phyloP scores from a whole-genome alignment of 169 alveolate species.

The Perkinsus olseni region DNA sequence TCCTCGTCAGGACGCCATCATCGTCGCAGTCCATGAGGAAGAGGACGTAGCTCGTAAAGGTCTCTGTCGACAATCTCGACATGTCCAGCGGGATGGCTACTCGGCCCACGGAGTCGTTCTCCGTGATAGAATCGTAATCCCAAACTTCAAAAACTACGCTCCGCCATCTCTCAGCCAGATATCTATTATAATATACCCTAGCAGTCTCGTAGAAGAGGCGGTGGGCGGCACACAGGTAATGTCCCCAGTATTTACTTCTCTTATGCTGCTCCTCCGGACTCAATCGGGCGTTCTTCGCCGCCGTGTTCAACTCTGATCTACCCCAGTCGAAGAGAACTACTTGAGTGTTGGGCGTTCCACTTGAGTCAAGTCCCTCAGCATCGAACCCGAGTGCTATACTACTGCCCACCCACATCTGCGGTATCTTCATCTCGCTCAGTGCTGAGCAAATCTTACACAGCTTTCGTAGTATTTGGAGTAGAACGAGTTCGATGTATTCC shows the following conservation, averaged over 20 bases:
- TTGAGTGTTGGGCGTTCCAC: background rate
- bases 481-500: background rate
- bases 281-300: background rate
- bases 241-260: background rate
- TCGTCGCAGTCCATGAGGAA: background rate
- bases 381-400: background rate
- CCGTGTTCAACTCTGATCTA: background rate
- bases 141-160: background rate
- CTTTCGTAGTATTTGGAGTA: background rate
- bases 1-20: background rate
- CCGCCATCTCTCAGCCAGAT: background rate
- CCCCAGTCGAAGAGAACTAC: background rate
- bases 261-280: background rate
- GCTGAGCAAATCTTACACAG: background rate
- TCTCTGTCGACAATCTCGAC: background rate
- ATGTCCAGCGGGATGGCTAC: background rate
- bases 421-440: background rate
- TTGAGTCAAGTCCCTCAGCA: background rate
- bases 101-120: background rate
- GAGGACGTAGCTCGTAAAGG: background rate
- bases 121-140: background rate
- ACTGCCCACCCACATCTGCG: background rate
- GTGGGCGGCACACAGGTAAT: background rate
- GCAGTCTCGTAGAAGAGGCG: background rate
- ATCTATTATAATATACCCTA: background rate